Base-by-base conservation (phyloP, 129 eudicot genomes). In the Flaveria brownii region DNA sequence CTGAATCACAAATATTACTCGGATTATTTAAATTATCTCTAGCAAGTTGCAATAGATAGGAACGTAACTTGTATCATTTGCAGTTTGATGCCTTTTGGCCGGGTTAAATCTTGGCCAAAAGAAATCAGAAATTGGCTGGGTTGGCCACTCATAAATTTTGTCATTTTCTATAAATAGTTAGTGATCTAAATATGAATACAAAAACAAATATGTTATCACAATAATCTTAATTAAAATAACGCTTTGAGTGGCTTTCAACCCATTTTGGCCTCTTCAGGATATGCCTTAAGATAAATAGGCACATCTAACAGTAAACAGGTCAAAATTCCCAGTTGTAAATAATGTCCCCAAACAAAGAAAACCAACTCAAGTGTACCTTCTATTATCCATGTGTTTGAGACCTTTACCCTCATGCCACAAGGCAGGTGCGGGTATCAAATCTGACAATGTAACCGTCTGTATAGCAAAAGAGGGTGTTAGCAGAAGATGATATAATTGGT, bases 361-460 rank as follows among this genome's bases (percentile, higher is more conserved):
- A 61, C 2, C 52, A 49, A 39, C 42, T 15, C 43, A 7, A 78
- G 39, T 30, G 20, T 80, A 92, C 98, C 96, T 93, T 76, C 83
- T 74, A 66, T 81, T 82, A 33, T 84, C 86, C 75, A 45, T 51
- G 0, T 78, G 87, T 72, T 75, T 84, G 69, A 81, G 78, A 60
- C 88, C 91, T 55, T 84, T 74, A 30, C 81, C 96, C 82, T 93
- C 98, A 71, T 93, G 98, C 98, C 98, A 93, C 66, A 93, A 80
- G 16, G 76, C 84, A 23, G 92, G 87, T 10, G 80, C 87, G 2
- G 92, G 86, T 84, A 76, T 83, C 67, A 93, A 73, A 81, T 93
- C 93, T 17, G 83, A 81, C 25, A 78, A 5, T 4, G 80, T 70
- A 39, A 93, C 93, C 51, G 68, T 82, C 98, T 93, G 81, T 39